These are phyloP conservation scores for Solanum pennellii DNA, from an alignment of 257 asterid genomes.

Conservation along the genomic window DNA sequence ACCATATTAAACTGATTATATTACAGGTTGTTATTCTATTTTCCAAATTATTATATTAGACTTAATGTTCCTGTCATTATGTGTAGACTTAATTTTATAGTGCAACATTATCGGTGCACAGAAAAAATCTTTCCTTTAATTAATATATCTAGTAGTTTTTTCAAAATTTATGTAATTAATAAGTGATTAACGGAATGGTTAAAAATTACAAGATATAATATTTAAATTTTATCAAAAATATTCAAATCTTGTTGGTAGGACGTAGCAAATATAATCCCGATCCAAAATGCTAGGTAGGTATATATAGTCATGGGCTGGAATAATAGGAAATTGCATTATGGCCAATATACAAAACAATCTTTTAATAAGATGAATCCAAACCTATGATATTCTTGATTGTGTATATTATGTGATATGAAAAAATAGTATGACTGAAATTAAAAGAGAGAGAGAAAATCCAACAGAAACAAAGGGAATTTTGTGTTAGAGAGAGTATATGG, in stretches of 20 bases:
- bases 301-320: background rate
- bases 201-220: background rate
- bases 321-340: background rate
- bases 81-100: background rate
- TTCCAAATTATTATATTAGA: background rate
- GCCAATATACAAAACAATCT: background rate
- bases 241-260: background rate
- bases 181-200: background rate
- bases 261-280: background rate
- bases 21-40: background rate
- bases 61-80: background rate
- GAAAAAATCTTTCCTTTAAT: background rate
- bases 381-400: background rate
- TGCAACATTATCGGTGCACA: background rate
- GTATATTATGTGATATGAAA: background rate
- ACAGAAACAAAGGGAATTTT: constrained; percentile 17
- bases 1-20: background rate
- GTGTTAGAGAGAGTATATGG: background rate
- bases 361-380: background rate
- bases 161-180: background rate
- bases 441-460: background rate
- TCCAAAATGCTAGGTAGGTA: background rate
- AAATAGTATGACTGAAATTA: background rate
- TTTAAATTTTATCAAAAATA: background rate
- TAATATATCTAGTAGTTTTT: background rate